Evolutionary conservation across 371 early-diverging fungal genomes (phyloP).

Genomic region (Homolaphlyctis polyrhiza): DNA sequence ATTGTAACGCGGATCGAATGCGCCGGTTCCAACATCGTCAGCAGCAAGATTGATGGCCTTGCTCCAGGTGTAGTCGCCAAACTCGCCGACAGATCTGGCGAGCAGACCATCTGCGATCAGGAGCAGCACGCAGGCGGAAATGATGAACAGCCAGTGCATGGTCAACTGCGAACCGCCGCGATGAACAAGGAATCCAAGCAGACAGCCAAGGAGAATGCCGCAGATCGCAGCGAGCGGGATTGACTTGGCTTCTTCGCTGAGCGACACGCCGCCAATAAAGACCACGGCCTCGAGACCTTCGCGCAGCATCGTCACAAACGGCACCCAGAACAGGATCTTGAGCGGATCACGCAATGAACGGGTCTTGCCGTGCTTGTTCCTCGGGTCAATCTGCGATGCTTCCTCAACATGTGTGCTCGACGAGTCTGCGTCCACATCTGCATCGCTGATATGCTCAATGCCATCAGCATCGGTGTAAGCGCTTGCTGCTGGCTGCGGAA

Average conservation of each 20-base stretch:
- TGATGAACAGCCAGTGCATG: slow-evolving; percentile 68
- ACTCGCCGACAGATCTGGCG: slow-evolving; percentile 49
- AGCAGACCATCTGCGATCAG: slow-evolving; percentile 76
- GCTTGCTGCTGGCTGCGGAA: neutral
- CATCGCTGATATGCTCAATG: neutral
- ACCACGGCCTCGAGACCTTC: slow-evolving; percentile 80
- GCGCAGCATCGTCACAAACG: slow-evolving; percentile 72
- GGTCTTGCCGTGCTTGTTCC: neutral
- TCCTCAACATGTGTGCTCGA: neutral
- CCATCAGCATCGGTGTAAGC: neutral
- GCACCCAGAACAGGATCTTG: slow-evolving; percentile 58
- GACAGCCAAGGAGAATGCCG: slow-evolving; percentile 59
- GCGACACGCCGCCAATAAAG: slow-evolving; percentile 75
- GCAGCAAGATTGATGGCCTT: slow-evolving; percentile 11
- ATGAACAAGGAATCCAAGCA: slow-evolving; percentile 67
- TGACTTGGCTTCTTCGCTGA: slow-evolving; percentile 56
- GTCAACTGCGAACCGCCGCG: slow-evolving; percentile 58
- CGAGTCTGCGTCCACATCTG: neutral
- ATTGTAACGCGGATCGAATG: slow-evolving; percentile 7
- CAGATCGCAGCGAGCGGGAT: slow-evolving; percentile 71
- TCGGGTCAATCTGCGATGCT: neutral
- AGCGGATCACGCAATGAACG: neutral
- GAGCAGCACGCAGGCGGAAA: slow-evolving; percentile 65
- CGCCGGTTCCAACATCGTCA: slow-evolving; percentile 9
- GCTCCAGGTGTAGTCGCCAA: slow-evolving; percentile 48